phyloP scores from a whole-genome alignment of 2,329 filamentous ascomycete species.

The Trichoderma lentiforme region DNA sequence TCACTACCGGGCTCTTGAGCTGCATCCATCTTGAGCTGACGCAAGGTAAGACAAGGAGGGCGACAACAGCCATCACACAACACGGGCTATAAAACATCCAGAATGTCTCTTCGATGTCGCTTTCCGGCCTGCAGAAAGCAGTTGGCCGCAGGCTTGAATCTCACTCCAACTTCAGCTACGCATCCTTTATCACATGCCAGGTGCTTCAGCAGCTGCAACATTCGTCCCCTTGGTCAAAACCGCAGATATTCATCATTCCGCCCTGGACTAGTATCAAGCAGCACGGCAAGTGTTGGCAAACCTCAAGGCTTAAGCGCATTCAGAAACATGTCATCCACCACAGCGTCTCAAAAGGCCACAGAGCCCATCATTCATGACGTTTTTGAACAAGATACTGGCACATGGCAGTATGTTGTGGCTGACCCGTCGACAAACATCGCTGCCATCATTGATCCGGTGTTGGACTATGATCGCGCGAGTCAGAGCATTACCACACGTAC shows the following conservation, averaged over 20 bases:
- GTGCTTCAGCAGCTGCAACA: not conserved
- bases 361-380: slow-evolving; percentile 38
- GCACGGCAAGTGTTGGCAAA: not conserved
- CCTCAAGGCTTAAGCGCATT: not conserved
- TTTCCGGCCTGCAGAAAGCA: not conserved
- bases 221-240: not conserved
- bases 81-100: not conserved
- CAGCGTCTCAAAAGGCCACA: not conserved
- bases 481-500: slow-evolving; percentile 45
- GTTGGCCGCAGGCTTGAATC: not conserved
- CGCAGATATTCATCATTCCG: not conserved
- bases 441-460: slow-evolving; percentile 60
- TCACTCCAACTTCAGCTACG: not conserved
- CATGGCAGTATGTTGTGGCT: slow-evolving; percentile 60
- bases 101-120: not conserved
- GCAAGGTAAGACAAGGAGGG: not conserved
- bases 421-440: slow-evolving; percentile 48
- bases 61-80: not conserved
- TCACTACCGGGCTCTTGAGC: not conserved
- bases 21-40: not conserved
- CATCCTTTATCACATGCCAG: not conserved
- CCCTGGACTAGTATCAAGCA: not conserved
- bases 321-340: not conserved
- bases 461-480: slow-evolving; percentile 50
- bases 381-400: slow-evolving; percentile 43